A percentile compares a stretch with the other conserved stretches of the same genome.
These are phyloP conservation scores for Phoma herbarum DNA, from an alignment of 2,329 filamentous ascomycete species.

Conservation along the genomic window DNA sequence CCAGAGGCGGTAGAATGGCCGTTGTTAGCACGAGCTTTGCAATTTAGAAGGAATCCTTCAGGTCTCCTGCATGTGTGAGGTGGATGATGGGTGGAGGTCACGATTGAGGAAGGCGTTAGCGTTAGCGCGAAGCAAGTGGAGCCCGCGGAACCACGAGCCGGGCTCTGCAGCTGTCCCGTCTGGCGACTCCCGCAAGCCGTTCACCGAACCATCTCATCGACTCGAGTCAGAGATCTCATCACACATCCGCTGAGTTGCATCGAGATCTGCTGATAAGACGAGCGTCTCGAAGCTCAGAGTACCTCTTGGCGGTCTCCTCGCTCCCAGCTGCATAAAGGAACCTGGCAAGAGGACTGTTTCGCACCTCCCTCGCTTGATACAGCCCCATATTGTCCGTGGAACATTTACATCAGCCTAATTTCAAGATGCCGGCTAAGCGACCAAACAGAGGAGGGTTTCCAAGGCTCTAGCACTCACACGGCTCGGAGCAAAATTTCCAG, in stretches of 20 bases:
- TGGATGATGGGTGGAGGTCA: background rate
- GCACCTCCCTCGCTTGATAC: background rate
- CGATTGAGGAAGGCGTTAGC: background rate
- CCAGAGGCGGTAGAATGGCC: background rate
- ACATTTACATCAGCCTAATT: background rate
- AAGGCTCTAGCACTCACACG: background rate
- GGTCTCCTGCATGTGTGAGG: background rate
- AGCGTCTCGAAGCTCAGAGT: background rate
- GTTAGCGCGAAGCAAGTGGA: background rate
- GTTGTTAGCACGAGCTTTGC: background rate
- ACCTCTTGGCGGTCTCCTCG: background rate
- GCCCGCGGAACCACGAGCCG: too few species aligned
- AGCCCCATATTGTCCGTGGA: background rate
- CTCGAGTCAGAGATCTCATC: background rate
- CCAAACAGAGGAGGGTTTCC: background rate
- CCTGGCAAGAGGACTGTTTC: background rate
- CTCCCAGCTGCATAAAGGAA: background rate
- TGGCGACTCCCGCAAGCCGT: background rate
- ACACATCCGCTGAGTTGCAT: background rate
- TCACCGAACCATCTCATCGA: background rate
- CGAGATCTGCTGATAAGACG: background rate
- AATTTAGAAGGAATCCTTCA: background rate
- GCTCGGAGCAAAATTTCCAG: background rate
- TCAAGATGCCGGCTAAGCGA: background rate
- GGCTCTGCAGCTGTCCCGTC: background rate